phyloP scores from a whole-genome alignment of 139 green algal species.

The Chlorella vulgaris region DNA sequence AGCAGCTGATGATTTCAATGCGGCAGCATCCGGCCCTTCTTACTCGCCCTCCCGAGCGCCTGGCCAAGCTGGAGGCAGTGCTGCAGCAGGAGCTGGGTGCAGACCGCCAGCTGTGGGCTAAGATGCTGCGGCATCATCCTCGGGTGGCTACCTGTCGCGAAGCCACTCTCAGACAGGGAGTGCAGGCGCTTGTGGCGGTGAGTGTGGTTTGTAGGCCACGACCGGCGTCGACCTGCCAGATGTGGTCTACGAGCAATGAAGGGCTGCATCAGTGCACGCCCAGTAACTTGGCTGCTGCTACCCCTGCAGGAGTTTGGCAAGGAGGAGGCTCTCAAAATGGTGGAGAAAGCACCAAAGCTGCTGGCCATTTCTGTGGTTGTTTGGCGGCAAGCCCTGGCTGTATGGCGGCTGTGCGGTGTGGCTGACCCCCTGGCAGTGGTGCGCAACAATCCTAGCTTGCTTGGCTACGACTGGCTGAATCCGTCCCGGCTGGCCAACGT shows the following conservation, averaged over 20 bases:
- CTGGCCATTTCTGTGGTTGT: no score
- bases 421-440: no score
- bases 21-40: neutral
- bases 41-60: neutral
- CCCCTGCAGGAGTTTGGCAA: no score
- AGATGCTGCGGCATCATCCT: neutral
- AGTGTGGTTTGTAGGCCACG: neutral
- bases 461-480: no score
- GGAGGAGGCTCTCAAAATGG: no score
- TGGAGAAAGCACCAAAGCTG: no score
- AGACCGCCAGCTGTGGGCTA: neutral
- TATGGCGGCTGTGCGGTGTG: no score
- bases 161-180: neutral
- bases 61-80: neutral
- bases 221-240: neutral
- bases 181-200: neutral
- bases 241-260: neutral
- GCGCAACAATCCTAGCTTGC: no score
- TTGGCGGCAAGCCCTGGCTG: no score
- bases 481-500: no score
- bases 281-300: no score
- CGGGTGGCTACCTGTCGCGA: neutral
- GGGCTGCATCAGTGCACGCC: no score
- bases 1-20: neutral
- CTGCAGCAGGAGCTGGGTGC: conserved; percentile 10